Evolutionary conservation across 805 yeast genomes (phyloP).

Genomic region (Scheffersomyces lignosus): DNA sequence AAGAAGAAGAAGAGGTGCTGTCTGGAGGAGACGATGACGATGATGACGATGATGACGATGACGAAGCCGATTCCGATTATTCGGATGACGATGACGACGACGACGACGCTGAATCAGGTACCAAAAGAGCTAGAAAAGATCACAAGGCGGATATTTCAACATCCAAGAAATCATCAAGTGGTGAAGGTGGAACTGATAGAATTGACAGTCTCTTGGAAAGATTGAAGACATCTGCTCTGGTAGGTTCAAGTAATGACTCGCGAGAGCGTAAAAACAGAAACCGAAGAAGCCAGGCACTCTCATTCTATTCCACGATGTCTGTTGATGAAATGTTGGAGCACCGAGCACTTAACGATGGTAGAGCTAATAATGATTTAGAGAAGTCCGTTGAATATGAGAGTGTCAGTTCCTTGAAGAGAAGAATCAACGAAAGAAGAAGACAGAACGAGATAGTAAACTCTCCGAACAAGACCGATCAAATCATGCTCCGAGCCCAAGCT

Average conservation of each 20-base stretch:
- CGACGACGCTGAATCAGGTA: conserved; percentile 2
- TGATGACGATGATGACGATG: conserved; percentile 17
- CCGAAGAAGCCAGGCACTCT: conserved; percentile 32
- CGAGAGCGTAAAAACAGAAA: conserved; percentile 18
- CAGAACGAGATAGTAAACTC: conserved; percentile 6
- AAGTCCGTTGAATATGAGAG: conserved; percentile 33
- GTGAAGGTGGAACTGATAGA: conserved; percentile 21
- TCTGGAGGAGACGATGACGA: conserved; percentile 12
- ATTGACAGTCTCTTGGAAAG: conserved; percentile 33
- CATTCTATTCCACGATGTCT: conserved; percentile 32
- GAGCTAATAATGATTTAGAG: background rate
- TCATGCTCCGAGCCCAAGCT: conserved; percentile 39
- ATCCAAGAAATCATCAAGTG: conserved; percentile 1
- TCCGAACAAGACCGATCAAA: conserved; percentile 20
- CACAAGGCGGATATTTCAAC: background rate
- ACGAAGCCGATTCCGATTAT: conserved; percentile 8
- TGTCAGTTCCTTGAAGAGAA: conserved; percentile 34
- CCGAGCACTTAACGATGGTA: too few relatives aligned
- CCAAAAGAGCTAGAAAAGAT: too few relatives aligned
- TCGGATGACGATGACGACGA: conserved; percentile 12
- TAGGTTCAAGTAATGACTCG: conserved; percentile 10
- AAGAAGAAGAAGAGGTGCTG: conserved; percentile 14
- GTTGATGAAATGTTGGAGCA: conserved; percentile 20
- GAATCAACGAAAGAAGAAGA: conserved; percentile 36
- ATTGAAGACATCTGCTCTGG: conserved; percentile 29